Percentiles rank a stretch among this genome's conserved stretches.
Conservation (phyloP, 345 rosid genomes). For the Psidium guajava region DNA sequence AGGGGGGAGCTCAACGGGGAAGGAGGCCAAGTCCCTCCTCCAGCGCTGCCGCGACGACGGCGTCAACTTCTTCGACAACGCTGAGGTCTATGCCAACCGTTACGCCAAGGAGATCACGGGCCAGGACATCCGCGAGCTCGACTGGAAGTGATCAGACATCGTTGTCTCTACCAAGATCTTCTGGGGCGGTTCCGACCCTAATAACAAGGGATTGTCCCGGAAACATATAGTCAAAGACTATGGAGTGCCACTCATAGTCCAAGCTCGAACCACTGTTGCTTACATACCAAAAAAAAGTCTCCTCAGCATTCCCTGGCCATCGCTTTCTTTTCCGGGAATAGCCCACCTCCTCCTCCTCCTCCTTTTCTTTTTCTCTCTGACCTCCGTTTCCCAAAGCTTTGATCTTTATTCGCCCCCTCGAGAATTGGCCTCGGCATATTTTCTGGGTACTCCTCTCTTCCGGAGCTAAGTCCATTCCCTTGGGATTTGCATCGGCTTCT, state of each 20-base stretch:
- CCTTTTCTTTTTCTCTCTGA: background rate
- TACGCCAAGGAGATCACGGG: constrained; percentile 99
- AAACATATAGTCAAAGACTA: constrained; percentile 82
- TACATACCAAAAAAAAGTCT: too few relatives aligned
- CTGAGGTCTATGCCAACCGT: constrained; percentile 96
- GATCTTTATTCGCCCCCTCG: background rate
- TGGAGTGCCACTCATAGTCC: too few relatives aligned
- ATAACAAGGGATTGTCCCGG: constrained; percentile 80
- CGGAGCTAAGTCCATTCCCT: background rate
- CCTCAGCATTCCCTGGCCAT: background rate
- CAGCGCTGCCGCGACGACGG: constrained; percentile 91
- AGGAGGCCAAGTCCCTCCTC: constrained; percentile 84
- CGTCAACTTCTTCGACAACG: constrained; percentile 98
- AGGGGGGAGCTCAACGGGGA: too few relatives aligned
- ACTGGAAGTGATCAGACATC: constrained; percentile 89
- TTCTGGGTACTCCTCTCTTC: background rate
- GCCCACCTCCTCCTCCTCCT: background rate
- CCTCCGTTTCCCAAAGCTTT: background rate
- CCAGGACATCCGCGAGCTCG: constrained; percentile 88
- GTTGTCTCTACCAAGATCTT: constrained; percentile 95
- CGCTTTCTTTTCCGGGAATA: too few relatives aligned
- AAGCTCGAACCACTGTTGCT: too few relatives aligned
- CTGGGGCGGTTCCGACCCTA: constrained; percentile 98
- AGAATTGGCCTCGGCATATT: background rate
- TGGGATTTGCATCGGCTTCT: background rate